phyloP scores from a whole-genome alignment of 2,329 filamentous ascomycete genomes.

The Penicillium occitanis region DNA sequence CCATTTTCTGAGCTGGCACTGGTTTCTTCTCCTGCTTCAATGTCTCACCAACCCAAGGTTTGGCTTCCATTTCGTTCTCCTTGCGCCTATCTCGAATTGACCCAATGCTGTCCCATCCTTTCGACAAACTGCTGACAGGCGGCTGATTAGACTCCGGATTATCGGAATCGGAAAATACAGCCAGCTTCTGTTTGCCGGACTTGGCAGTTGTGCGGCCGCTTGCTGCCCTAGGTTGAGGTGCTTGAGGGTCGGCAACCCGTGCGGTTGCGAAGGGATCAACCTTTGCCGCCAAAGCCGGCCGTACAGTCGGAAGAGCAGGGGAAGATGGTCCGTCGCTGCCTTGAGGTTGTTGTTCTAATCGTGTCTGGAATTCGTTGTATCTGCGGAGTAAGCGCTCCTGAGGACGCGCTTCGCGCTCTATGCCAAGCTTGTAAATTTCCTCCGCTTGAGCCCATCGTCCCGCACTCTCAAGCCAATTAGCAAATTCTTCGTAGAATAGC shows the following conservation, averaged over 20 bases:
- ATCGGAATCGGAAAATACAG: conserved; percentile 83
- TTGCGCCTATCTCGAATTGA: conserved; percentile 86
- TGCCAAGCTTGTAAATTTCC: conserved; percentile 86
- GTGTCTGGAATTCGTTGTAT: conserved; percentile 85
- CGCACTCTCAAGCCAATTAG: conserved; percentile 82
- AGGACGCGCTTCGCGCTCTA: conserved; percentile 84
- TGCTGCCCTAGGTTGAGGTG: conserved; percentile 53
- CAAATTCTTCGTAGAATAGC: conserved; percentile 95
- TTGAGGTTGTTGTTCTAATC: conserved; percentile 67
- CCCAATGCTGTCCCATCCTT: conserved; percentile 90
- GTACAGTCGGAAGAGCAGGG: conserved; percentile 78
- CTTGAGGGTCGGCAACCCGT: conserved; percentile 65
- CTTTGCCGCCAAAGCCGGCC: conserved; percentile 82
- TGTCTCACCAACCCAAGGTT: conserved; percentile 89
- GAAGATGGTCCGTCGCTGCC: conserved; percentile 69
- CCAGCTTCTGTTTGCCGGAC: conserved; percentile 74
- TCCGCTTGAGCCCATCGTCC: conserved; percentile 87
- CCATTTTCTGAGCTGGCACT: conserved; percentile 73
- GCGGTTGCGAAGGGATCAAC: conserved; percentile 71
- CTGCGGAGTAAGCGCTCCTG: conserved; percentile 79
- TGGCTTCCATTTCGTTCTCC: conserved; percentile 83
- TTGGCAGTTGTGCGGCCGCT: conserved; percentile 57
- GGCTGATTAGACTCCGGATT: conserved; percentile 58
- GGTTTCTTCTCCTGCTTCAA: conserved; percentile 84
- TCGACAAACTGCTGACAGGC: conserved; percentile 55